Evolutionary conservation across 192 early-diverging fungal genomes (phyloP), one percentile per base, ranked within the genome.

Genomic region (Dimargaris xerosporica): DNA sequence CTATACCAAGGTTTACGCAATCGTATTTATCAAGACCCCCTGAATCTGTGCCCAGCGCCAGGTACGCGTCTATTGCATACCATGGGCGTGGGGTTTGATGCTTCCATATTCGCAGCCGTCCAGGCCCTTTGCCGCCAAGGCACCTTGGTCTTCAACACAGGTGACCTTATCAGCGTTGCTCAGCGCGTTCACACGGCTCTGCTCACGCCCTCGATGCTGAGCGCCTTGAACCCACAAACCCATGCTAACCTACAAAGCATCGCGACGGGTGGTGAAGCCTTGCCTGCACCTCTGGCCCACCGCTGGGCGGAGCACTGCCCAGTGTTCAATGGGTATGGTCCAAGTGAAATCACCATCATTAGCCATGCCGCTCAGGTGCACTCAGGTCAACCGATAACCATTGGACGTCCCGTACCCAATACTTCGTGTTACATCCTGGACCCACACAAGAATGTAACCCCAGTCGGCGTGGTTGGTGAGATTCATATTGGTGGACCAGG

Each of bases 401-500:
- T 67, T 17, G 66, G 66, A 5, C 56, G 58, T 29, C 50, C 47
- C 16, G 12, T 47, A 15, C 31, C 52, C 13, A 67, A 67, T 64
- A 53, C 50, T 25, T 54, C 26, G 26, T 41, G 51, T n/a, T 67
- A 70, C 21, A 62, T 70, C 3, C 47, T 70, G 17, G 69, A 69
- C 50, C 19, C 43, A 1, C 21, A 71, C 39, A 5, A 28, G 0
- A 50, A 64, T 26, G 66, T 64, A 1, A 66, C 77, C 5, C 71
- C 71, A 11, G 28, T 56, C 43, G 79, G 79, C n/a, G 70, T 46
- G 4, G 23, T 52, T 13, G 79, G 79, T 3, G 64, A 80, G 62
- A 25, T 81, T 3, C 62, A 63, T 54, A 61, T 80, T 23, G 69
- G 67, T 25, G 79, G 79, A 2, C 12, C 60, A 13, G 66, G 66